Percentiles rank a stretch among this genome's conserved stretches.
Evolutionary conservation across 2,329 filamentous ascomycete species (phyloP).

Genomic region (Botryotinia calthae): DNA sequence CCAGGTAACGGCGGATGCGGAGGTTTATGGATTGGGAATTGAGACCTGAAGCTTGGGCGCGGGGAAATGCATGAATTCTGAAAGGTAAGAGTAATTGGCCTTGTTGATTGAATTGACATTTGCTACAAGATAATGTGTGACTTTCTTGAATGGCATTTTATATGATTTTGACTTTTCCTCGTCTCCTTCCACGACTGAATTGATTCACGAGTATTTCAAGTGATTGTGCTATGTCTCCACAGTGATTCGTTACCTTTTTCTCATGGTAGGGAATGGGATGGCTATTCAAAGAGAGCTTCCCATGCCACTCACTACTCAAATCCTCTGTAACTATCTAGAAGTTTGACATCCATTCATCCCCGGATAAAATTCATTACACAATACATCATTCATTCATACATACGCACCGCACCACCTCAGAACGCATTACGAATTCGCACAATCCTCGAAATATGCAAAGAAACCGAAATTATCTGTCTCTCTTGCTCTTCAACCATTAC

Average conservation of each 20-base stretch:
- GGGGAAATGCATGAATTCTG: background rate
- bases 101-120: background rate
- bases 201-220: background rate
- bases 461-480: background rate
- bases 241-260: background rate
- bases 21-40: background rate
- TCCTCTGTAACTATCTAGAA: background rate
- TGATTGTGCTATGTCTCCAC: background rate
- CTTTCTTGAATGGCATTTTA: background rate
- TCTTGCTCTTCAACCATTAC: background rate
- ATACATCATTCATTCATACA: background rate
- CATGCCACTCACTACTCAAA: background rate
- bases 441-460: background rate
- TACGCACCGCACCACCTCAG: background rate
- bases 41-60: background rate
- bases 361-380: background rate
- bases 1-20: background rate
- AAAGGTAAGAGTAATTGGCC: background rate
- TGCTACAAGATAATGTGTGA: background rate
- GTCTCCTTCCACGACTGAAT: background rate
- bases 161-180: background rate
- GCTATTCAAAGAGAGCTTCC: background rate
- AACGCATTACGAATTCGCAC: background rate
- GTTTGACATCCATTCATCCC: no score
- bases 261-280: background rate